Evolutionary conservation across 441 rosid species (phyloP), one percentile per base, ranked within the genome.

Genomic region (Hypseocharis bilobata): DNA sequence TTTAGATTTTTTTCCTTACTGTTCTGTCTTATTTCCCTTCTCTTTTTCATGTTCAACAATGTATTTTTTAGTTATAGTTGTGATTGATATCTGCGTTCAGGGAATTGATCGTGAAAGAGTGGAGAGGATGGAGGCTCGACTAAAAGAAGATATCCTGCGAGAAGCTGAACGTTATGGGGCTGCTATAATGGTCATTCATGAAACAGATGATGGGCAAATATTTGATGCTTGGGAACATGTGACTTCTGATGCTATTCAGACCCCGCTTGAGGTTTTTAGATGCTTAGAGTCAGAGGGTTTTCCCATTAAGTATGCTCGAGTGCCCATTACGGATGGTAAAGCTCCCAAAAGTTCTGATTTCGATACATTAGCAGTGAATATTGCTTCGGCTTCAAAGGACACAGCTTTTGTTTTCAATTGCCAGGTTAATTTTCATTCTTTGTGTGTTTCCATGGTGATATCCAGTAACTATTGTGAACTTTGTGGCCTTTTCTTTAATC

Each of bases 141-240:
- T 94, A 63, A 94, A 85, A 82, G 96, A 88, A 78, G 99, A 94
- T 85, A 94, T 94, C 64, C 77, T 94, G 58, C 86, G 90, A 69
- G 99, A 94, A 82, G 92, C 99, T 70, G 85, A 73, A 74, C 81
- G 85, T 47, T 94, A 89, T 81, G 87, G 75, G 26, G 96, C 90
- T 74, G 96, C 99, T 51, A 88, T 91, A 75, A 91, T 94, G 99
- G 98, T 94, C 76, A 89, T 91, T 80, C 96, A 94, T 71, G 98
- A 94, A 84, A 91, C 94, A 70, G 81, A 88, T 40, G 87, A 84
- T 76, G 82, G 89, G 40, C 85, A 84, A 74, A 94, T 94, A 77
- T 89, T 85, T 76, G 91, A 88, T 81, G 88, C 94, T 62, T 91
- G 99, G 99, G 99, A 94, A 68, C 84, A 80, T 72, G 96, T 94